These are phyloP conservation scores for Metarhizium brunneum DNA, from an alignment of 2,329 filamentous ascomycete species.

Conservation along the genomic window DNA sequence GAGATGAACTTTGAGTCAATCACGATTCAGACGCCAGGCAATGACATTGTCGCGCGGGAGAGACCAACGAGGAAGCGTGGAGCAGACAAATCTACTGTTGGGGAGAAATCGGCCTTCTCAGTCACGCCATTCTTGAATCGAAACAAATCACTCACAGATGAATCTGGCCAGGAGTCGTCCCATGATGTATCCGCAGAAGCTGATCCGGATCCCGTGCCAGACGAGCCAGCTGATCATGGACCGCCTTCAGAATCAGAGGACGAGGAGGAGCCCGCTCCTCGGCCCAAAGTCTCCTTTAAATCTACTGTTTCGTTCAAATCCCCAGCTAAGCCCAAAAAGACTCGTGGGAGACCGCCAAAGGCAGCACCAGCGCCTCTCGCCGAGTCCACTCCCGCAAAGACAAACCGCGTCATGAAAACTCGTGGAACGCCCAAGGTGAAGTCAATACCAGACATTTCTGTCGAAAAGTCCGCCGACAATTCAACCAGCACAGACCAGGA, in stretches of 20 bases:
- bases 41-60: constrained; percentile 30
- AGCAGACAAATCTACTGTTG: constrained; percentile 44
- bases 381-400: constrained; percentile 36
- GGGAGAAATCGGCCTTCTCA: constrained; percentile 86
- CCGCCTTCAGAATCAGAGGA: constrained; percentile 16
- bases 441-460: constrained; percentile 8
- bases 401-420: constrained; percentile 23
- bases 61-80: constrained; percentile 46
- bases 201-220: constrained; percentile 21
- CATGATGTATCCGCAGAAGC: constrained; percentile 10
- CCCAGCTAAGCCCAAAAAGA: constrained; percentile 19
- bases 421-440: constrained; percentile 5
- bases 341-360: constrained; percentile 37
- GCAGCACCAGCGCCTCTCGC: constrained; percentile 34
- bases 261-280: constrained; percentile 3
- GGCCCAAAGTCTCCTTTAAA: constrained; percentile 8
- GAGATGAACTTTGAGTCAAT: constrained; percentile 37
- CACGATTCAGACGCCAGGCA: constrained; percentile 36
- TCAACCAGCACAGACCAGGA: constrained; percentile 20
- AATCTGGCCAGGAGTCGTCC: constrained; percentile 18
- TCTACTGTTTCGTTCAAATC: constrained; percentile 3
- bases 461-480: constrained; percentile 33
- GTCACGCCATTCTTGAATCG: constrained; percentile 89
- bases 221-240: not conserved
- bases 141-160: constrained; percentile 44